Conservation (phyloP, 441 rosid genomes). For the Croton setiger region DNA sequence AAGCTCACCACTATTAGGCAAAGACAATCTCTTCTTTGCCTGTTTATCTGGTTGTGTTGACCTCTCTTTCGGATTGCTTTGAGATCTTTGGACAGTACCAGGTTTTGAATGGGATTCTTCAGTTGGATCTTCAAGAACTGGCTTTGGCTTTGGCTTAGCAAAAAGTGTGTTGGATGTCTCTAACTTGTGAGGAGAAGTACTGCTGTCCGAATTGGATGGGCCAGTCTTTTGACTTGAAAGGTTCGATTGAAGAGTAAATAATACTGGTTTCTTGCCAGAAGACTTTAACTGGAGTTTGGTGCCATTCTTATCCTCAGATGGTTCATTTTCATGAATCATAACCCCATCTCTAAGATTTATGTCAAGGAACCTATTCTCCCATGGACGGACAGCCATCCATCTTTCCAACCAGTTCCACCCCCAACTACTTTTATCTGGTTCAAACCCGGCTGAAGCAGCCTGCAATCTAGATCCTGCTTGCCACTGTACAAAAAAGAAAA, state of each 20-base stretch:
- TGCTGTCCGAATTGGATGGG: conserved; percentile 65
- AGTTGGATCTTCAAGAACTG: conserved; percentile 37
- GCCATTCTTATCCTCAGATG: conserved; percentile 43
- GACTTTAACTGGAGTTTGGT: conserved; percentile 50
- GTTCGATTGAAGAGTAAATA: conserved; percentile 40
- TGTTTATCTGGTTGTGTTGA: conserved; percentile 44
- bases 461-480: conserved; percentile 89
- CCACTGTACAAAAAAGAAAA: conserved; percentile 59
- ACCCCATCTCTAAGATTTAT: conserved; percentile 79
- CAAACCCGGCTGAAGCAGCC: conserved; percentile 61
- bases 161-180: conserved; percentile 43
- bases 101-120: conserved; percentile 60
- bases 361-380: conserved; percentile 99
- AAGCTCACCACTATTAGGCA: conserved; percentile 68
- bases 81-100: conserved; percentile 56
- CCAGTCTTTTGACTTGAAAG: conserved; percentile 60
- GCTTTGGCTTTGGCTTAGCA: conserved; percentile 54
- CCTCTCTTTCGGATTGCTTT: conserved; percentile 95
- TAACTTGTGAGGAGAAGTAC: conserved; percentile 52
- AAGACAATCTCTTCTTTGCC: conserved; percentile 68
- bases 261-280: conserved; percentile 45
- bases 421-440: conserved; percentile 98
- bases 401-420: conserved; percentile 99
- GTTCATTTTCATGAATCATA: conserved; percentile 50
- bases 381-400: conserved; percentile 99